Percentiles rank a stretch among this genome's conserved stretches.
Conservation (phyloP, 2,329 filamentous ascomycete genomes). For the Epichloe scottii region DNA sequence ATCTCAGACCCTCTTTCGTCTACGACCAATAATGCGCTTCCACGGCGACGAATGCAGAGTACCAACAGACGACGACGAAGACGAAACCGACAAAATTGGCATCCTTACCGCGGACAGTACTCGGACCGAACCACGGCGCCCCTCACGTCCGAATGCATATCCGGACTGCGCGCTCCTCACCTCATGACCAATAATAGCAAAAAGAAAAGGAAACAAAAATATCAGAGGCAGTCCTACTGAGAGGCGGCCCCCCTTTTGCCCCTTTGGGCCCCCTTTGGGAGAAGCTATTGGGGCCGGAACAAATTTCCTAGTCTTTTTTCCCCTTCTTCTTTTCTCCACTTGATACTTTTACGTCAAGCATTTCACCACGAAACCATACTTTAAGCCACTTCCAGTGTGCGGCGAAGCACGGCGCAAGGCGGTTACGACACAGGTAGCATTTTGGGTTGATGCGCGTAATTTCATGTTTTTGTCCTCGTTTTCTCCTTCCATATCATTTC, state of each 20-base stretch:
- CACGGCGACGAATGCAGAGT: not conserved
- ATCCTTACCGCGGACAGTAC: not conserved
- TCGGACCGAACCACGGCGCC: not conserved
- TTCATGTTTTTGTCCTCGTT: constrained; percentile 18
- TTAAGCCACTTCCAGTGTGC: constrained; percentile 22
- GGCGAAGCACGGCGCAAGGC: constrained; percentile 27
- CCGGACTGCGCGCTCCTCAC: not conserved
- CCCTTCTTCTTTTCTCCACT: not conserved
- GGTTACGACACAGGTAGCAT: constrained; percentile 23
- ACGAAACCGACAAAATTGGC: constrained; percentile 4
- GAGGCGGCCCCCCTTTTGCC: not conserved
- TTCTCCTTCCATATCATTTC: constrained; percentile 12
- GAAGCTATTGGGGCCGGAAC: not conserved
- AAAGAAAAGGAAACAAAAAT: not conserved
- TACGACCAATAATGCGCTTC: not conserved
- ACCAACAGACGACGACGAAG: constrained; percentile 1
- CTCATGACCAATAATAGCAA: not conserved
- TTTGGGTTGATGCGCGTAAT: constrained; percentile 17
- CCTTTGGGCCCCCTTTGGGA: not conserved
- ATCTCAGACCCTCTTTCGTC: not conserved
- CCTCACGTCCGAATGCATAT: not conserved
- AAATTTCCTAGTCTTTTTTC: not conserved
- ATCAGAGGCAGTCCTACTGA: not conserved
- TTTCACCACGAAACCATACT: constrained; percentile 23
- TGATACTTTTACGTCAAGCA: constrained; percentile 18